Conservation (phyloP, 257 asterid species). For the Mitragyna speciosa region DNA sequence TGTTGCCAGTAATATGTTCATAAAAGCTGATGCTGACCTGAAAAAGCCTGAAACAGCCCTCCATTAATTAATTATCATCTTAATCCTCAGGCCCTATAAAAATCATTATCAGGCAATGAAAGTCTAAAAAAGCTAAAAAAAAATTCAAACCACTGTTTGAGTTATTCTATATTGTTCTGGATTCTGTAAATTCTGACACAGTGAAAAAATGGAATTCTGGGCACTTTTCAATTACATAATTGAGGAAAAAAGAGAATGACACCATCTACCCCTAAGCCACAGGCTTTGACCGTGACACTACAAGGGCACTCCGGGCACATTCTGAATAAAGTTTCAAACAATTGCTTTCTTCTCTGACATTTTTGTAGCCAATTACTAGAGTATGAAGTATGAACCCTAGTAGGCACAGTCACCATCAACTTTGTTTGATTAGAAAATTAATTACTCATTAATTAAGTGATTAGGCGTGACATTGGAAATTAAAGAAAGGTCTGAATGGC, state of each 20-base stretch:
- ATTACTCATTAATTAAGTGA: slow-evolving; percentile 33
- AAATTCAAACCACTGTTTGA: slow-evolving; percentile 39
- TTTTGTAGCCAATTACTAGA: slow-evolving; percentile 17
- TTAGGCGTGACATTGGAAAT: slow-evolving; percentile 74
- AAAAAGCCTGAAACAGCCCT: slow-evolving; percentile 67
- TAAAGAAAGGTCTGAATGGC: slow-evolving; percentile 13
- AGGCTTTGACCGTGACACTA: slow-evolving; percentile 44
- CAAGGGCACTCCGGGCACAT: slow-evolving; percentile 67
- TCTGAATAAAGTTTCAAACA: slow-evolving; percentile 35
- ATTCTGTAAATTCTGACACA: slow-evolving; percentile 39
- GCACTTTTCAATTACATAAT: slow-evolving; percentile 41
- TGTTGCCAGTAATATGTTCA: slow-evolving; percentile 70
- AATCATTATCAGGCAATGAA: slow-evolving; percentile 4
- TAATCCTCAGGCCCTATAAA: slow-evolving; percentile 35
- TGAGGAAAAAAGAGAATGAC: slow-evolving; percentile 28
- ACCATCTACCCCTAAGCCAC: slow-evolving; percentile 37
- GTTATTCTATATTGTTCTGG: slow-evolving; percentile 2
- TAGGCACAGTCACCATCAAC: slow-evolving; percentile 17
- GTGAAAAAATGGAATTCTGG: slow-evolving; percentile 44
- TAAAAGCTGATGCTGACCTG: slow-evolving; percentile 93
- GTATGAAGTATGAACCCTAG: neutral
- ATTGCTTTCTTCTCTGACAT: slow-evolving; percentile 38
- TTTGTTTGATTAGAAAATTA: slow-evolving; percentile 27
- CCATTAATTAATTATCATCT: slow-evolving; percentile 26
- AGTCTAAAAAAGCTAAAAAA: slow-evolving; percentile 15